Base-by-base conservation (phyloP, 345 rosid species). In the Cardiospermum halicacabum region DNA sequence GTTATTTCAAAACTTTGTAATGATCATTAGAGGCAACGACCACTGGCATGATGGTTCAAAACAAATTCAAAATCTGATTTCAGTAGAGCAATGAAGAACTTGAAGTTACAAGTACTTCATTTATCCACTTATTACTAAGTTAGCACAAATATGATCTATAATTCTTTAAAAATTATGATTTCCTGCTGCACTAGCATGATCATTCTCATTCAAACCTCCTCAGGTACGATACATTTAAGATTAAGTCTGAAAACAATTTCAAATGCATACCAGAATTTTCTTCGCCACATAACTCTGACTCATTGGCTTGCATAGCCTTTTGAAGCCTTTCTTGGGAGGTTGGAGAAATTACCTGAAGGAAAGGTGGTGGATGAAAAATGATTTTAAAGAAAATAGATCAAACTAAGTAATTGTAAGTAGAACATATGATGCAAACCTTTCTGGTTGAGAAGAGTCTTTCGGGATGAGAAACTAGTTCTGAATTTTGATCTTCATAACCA, bases 341-440 rank as follows among this genome's bases (percentile, higher is more conserved):
- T 25, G 97, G 96, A 70, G 98, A 93, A 69, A 93, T 85, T 66
- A 66, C 76, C 98, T 90, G 94, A 67, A 78, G 32, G 60, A 31
- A 45, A 69, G 53, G 32, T 32, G 71, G 34, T 12, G 6, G 60
- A 24, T 75, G 59, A 78, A 62, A 40, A 69, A 64, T 48, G 47
- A 62, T 54, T 53, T 60, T 32, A 25, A 26, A 40, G 19, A 60
- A 42, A 15, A 26, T 27, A 55, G 19, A 22, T 18, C 16, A 50
- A 66, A 28, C 27, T 28, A 43, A 58, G 56, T n/a, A n/a, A n/a
- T n/a, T 18, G 21, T 62, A 36, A 8, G 28, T 31, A 19, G 11
- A 45, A 28, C 5, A 40, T 21, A 58, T 57, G 56, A 7, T 57
- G 43, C 80, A 51, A 31, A 90, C 97, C 93, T 86, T 89, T 75